Percentiles rank a stretch among this genome's conserved stretches.
Conservation (phyloP, 2,329 filamentous ascomycete genomes). For the Chlorencoelia australis region DNA sequence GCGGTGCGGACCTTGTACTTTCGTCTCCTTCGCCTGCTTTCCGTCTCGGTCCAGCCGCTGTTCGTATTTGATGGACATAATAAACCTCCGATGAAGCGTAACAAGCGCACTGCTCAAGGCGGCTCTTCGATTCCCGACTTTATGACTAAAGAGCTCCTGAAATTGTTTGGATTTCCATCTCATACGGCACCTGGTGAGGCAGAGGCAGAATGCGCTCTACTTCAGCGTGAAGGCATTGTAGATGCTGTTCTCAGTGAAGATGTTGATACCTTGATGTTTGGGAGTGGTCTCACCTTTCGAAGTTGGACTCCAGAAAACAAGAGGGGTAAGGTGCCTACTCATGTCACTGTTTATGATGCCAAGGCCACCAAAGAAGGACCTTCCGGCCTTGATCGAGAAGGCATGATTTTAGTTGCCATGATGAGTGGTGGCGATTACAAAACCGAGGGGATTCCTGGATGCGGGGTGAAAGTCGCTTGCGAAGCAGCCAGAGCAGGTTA, state of each 20-base stretch:
- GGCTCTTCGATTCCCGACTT: constrained; percentile 59
- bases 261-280: constrained; percentile 97
- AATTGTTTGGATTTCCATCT: constrained; percentile 71
- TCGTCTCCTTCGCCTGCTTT: constrained; percentile 67
- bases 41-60: constrained; percentile 70
- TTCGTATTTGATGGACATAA: constrained; percentile 87
- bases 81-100: constrained; percentile 80
- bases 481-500: constrained; percentile 86
- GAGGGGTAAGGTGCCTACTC: constrained; percentile 62
- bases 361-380: constrained; percentile 39
- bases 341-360: constrained; percentile 73
- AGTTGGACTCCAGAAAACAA: constrained; percentile 72
- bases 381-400: constrained; percentile 63
- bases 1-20: constrained; percentile 90
- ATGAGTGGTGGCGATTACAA: constrained; percentile 96
- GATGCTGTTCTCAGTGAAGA: constrained; percentile 95
- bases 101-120: constrained; percentile 58
- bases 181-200: constrained; percentile 91
- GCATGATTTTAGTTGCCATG: constrained; percentile 87
- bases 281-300: constrained; percentile 65
- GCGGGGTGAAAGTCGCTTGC: constrained; percentile 78
- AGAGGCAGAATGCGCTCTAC: constrained; percentile 84
- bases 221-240: constrained; percentile 74
- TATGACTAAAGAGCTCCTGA: constrained; percentile 73
- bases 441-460: constrained; percentile 76